Evolutionary conservation across 1,284 basidiomycete species (phyloP), one percentile per base, ranked within the genome.

Genomic region (Irpex sp.): DNA sequence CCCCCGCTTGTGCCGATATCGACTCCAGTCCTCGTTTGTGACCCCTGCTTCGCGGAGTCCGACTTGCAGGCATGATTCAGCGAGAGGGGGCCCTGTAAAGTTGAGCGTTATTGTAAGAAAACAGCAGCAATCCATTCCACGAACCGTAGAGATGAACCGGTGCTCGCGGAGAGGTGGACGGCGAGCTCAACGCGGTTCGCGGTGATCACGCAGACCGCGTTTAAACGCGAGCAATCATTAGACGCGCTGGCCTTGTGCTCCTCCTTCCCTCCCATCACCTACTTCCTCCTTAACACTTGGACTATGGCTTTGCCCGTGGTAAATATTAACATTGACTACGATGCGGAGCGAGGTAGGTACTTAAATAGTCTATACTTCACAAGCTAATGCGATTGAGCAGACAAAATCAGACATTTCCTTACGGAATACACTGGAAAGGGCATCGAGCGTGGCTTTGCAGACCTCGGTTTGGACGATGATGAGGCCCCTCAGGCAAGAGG

Each of bases 341-440:
- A 74, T 4, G 74, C 76, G 14, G 78, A 82, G 63, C 75, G 78
- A 67, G 71, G 75, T 79, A 39, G 18, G 65, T 62, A 21, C 14
- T 16, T 39, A 4, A 23, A 6, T 60, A 42, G 48, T 9, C 56
- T 56, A 23, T 51, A 35, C 49, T 3, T 61, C 68, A 33, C 28
- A 9, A 71, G 58, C 45, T 63, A 49, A 57, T 36, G 42, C 47
- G n/a, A 9, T 5, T 61, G 59, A 0, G 10, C 68, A 90, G 89
- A 83, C 21, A 84, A 79, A 75, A 91, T 94, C 71, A 78, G 78
- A 59, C 78, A 79, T 63, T 93, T 94, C 72, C 72, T 94, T 65
- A 81, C 83, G 56, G 84, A 79, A 55, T 92, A 85, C 76, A 82
- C 87, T 63, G 79, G 80, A 28, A 85, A 88, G 69, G 89, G 91